Evolutionary conservation across 2,329 filamentous ascomycete genomes (phyloP), one percentile per base, ranked within the genome.

Genomic region (Sporothrix phasma): DNA sequence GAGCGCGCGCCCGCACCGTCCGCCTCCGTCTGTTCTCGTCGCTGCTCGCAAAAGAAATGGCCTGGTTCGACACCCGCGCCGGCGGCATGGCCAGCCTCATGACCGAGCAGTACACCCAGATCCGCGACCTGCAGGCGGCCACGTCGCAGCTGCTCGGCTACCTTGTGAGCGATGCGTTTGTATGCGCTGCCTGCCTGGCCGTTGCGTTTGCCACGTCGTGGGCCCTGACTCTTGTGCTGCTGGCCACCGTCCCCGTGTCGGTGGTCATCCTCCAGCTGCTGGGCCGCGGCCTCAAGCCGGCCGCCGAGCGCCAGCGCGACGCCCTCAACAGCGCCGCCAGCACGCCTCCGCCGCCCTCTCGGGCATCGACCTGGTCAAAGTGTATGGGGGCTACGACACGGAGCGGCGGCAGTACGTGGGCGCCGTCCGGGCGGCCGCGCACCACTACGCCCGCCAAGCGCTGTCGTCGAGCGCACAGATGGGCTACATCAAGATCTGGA

Each of bases 361-460:
- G 1, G 86, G 84, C 2, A 93, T 97, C 45, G 90, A 96, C 66
- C 84, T 89, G 0, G 90, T 97, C 71, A 97, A 97, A 73, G 87
- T 86, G 61, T 92, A 89, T 75, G 92, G 93, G 69, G 90, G 88
- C 0, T 83, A 91, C 70, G 80, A 82, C 13, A 78, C 86, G 11
- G 92, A 96, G 72, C 74, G 83, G 0, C 80, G 81, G 70, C 84
- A 84, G 68, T 97, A 95, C 71, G 74, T 77, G 1, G 72, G 70
- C 0, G 79, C 81, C 0, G 29, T 70, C 8, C 62, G 64, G 0
- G 29, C 31, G 1, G 68, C 68, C 0, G 63, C 66, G 0, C 24
- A 4, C 1, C 81, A 83, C 61, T 96, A 91, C 68, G 76, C 85
- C 11, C 76, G 82, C 17, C 89, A 93, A 71, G 88, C 88, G 0